Percentiles rank a stretch among this genome's conserved stretches.
These are phyloP conservation scores for Melampsora abietis-canadensis DNA, from an alignment of 1,284 basidiomycete species.

Conservation along the genomic window DNA sequence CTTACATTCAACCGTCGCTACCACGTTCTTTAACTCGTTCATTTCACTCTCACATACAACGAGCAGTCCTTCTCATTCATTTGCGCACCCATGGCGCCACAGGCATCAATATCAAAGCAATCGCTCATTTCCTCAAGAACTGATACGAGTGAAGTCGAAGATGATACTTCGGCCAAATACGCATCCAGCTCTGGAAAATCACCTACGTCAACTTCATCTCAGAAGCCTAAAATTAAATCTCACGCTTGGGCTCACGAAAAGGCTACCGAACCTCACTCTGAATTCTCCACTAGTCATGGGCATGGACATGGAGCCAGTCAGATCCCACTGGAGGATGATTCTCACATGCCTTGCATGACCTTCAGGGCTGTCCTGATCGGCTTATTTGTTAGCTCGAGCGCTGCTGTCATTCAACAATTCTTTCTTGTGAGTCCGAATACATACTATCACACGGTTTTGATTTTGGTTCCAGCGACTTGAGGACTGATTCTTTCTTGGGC, in stretches of 20 bases:
- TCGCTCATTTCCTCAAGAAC: too few relatives aligned
- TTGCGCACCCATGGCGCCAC: too few relatives aligned
- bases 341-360: constrained; percentile 39
- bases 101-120: too few relatives aligned
- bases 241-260: not conserved
- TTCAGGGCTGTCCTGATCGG: constrained; percentile 29
- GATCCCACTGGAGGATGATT: constrained; percentile 38
- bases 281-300: not conserved
- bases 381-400: constrained; percentile 35
- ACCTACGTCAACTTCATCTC: not conserved
- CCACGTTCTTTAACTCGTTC: too few relatives aligned
- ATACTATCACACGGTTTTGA: not conserved
- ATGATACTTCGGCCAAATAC: too few relatives aligned
- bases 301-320: not conserved
- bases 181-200: too few relatives aligned
- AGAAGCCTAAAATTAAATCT: not conserved
- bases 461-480: not conserved
- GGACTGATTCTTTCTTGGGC: not conserved
- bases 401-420: constrained; percentile 41
- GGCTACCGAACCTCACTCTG: not conserved
- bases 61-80: too few relatives aligned
- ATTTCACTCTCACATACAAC: too few relatives aligned
- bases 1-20: too few relatives aligned
- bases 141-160: too few relatives aligned
- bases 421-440: constrained; percentile 9